Conservation (phyloP, 768 basidiomycete genomes). For the Trichaptum fuscoviolaceum region DNA sequence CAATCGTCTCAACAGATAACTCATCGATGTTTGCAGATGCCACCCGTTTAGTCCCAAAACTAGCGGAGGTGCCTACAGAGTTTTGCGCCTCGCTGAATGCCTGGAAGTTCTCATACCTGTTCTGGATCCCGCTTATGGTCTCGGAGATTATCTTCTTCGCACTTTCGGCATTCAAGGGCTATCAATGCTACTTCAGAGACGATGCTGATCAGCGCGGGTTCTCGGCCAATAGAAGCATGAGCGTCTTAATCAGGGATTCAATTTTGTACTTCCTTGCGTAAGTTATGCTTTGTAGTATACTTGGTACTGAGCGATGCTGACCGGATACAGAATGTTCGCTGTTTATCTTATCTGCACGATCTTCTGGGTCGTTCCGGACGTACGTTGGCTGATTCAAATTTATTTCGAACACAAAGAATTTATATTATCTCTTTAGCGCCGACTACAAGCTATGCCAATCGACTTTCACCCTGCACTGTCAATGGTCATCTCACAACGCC, state of each 20-base stretch:
- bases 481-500: neutral
- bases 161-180: neutral
- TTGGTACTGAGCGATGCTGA: neutral
- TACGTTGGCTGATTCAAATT: neutral
- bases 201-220: neutral
- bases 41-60: neutral
- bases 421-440: neutral
- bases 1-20: neutral
- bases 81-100: neutral
- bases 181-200: neutral
- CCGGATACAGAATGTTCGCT: neutral
- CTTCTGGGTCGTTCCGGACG: neutral
- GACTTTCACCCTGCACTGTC: neutral
- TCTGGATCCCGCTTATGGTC: neutral
- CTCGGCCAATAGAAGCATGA: neutral
- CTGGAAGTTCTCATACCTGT: neutral
- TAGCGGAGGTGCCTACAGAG: neutral
- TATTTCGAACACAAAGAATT: neutral
- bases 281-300: neutral
- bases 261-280: neutral
- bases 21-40: neutral
- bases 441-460: neutral
- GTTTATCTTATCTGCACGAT: conserved; percentile 1
- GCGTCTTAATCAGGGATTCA: neutral
- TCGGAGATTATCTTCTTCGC: neutral